These are phyloP conservation scores for Ustilago bromivora DNA, from an alignment of 1,284 basidiomycete species.

Conservation along the genomic window DNA sequence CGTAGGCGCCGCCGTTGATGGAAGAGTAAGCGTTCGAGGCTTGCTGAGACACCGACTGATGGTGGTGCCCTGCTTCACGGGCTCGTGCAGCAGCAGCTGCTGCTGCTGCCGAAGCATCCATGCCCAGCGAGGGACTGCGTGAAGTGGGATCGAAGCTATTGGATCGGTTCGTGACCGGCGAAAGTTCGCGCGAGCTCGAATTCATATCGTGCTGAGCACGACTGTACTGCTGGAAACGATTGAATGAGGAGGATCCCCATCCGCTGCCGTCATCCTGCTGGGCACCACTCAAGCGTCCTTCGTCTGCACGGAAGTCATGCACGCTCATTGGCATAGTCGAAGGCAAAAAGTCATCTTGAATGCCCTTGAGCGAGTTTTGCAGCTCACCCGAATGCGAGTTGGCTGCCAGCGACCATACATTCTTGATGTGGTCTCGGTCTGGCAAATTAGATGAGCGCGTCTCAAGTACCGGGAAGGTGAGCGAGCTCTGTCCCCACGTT, in stretches of 20 bases:
- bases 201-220: conserved; percentile 26
- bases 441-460: conserved; percentile 41
- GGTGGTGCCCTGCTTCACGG: conserved; percentile 37
- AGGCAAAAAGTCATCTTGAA: conserved; percentile 61
- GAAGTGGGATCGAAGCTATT: conserved; percentile 47
- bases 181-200: conserved; percentile 34
- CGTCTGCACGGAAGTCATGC: conserved; percentile 54
- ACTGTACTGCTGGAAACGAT: conserved; percentile 39
- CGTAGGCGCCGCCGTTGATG: conserved; percentile 33
- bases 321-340: conserved; percentile 54
- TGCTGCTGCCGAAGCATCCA: conserved; percentile 30
- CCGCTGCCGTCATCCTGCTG: conserved; percentile 18
- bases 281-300: conserved; percentile 12
- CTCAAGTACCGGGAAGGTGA: conserved; percentile 55
- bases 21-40: conserved; percentile 30
- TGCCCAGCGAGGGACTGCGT: conserved; percentile 41
- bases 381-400: conserved; percentile 48
- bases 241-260: conserved; percentile 26
- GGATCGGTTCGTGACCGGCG: conserved; percentile 32
- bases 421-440: conserved; percentile 60
- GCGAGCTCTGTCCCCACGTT: conserved; percentile 59
- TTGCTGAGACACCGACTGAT: conserved; percentile 31
- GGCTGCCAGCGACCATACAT: conserved; percentile 58
- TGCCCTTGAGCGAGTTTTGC: conserved; percentile 61
- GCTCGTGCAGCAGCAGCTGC: conserved; percentile 23